Conservation (phyloP, 352 stramenopile genomes). For the Pythium rishiriense region DNA sequence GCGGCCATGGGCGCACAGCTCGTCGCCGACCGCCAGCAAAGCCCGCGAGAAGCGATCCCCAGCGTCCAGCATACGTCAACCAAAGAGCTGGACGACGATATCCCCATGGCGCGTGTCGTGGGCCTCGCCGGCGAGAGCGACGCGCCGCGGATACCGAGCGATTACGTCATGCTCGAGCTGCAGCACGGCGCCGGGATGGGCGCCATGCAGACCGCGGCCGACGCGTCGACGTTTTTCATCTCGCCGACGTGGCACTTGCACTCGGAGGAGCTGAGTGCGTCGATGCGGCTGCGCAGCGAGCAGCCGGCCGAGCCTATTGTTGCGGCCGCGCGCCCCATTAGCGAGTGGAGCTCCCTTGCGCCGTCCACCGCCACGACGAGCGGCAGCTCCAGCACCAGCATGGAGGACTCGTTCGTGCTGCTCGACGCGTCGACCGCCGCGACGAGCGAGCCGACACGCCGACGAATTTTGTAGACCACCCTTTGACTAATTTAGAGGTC, state of each 20-base stretch:
- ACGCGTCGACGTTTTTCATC: constrained; percentile 78
- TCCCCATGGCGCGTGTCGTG: constrained; percentile 64
- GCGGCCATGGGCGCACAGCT: constrained; percentile 36
- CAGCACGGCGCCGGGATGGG: constrained; percentile 60
- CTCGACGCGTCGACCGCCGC: constrained; percentile 37
- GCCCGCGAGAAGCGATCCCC: not conserved
- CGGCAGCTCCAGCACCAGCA: constrained; percentile 24
- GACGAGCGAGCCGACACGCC: constrained; percentile 18
- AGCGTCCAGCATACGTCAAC: constrained; percentile 16
- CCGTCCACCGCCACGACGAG: constrained; percentile 6
- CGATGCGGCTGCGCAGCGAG: constrained; percentile 38
- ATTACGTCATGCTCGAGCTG: constrained; percentile 85
- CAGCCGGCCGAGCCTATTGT: not conserved
- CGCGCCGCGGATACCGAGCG: constrained; percentile 44
- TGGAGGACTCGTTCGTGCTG: constrained; percentile 79
- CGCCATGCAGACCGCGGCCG: constrained; percentile 28
- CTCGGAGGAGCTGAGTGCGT: constrained; percentile 75
- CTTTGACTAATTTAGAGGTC: not conserved
- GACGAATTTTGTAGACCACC: constrained; percentile 26
- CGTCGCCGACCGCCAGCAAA: constrained; percentile 24
- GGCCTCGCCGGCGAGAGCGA: constrained; percentile 25
- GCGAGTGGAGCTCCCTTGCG: constrained; percentile 18
- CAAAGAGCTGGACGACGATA: constrained; percentile 21
- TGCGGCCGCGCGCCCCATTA: not conserved
- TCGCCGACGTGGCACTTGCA: constrained; percentile 79